Base-by-base conservation (phyloP, 805 yeast species). In the Sugiyamaella boreocaroliniensis region DNA sequence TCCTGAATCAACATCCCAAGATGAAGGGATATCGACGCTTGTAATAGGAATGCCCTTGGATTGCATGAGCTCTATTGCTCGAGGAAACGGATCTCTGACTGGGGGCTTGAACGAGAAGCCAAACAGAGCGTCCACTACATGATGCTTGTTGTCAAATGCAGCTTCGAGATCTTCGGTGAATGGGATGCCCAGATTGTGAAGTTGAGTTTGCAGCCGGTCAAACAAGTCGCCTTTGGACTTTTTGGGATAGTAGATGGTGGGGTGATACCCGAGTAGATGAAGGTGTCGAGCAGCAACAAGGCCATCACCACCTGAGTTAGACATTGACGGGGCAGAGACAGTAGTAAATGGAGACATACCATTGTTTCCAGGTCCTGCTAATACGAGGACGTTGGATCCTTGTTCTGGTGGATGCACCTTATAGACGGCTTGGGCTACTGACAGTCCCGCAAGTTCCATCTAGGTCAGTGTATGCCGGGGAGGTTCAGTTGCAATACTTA, bases 281-380 rank as follows among this genome's bases (percentile, higher is more conserved):
- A 93, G 72, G 66, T 93, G 99, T 43, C 99, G 76, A 1, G 97
- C 96, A 29, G 97, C 95, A 1, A 93, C 99, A 12, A 93, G 71
- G 0, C 98, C 99, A 69, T 93, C 99, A 1, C 98, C 99, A 1
- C 96, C 82, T n/a, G 10, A 6, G 49, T 46, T 45, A 45, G 53
- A 15, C 20, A 42, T 40, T 44, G 26, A 26, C 42, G 10, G 7
- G 2, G 12, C 2, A 12, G 26, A 6, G 11, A 50, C 50, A 22
- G 16, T 26, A 29, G 12, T 4, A 40, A 14, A 10, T 7, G 10
- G 37, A 10, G 34, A 12, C 57, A 9, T 49, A 54, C 76, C 92
- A 64, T 93, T 93, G 64, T 93, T 93, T 1, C 99, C 99, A 0
- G 98, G 98, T 0, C 99, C 99, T 10, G 84, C 89, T 4, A 93